Evolutionary conservation across 2,329 filamentous ascomycete genomes (phyloP).

Genomic region (Karstenula rhodostoma): DNA sequence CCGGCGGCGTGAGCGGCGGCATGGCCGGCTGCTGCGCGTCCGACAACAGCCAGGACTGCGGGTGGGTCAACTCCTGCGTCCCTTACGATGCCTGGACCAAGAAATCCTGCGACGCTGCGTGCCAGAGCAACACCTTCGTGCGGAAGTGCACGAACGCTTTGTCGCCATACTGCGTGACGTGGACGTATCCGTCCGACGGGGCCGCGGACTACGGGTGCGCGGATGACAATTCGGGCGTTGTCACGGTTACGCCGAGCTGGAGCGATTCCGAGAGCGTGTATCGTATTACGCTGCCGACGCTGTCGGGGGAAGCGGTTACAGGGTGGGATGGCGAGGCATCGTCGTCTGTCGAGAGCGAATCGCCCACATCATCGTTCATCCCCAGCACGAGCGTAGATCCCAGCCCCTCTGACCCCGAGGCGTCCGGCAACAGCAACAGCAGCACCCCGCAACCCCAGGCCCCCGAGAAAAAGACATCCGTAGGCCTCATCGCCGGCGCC

Average conservation of each 20-base stretch:
- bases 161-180: conserved; percentile 37
- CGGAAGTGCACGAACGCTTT: conserved; percentile 31
- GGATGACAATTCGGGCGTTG: conserved; percentile 18
- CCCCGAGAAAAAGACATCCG: conserved; percentile 24
- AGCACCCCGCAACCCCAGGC: conserved; percentile 9
- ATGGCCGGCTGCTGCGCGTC: conserved; percentile 41
- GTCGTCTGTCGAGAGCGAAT: conserved; percentile 1
- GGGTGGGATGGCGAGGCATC: conserved; percentile 13
- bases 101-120: conserved; percentile 26
- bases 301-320: conserved; percentile 26
- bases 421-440: background rate
- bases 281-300: conserved; percentile 28
- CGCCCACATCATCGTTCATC: background rate
- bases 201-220: conserved; percentile 36
- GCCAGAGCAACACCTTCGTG: conserved; percentile 31
- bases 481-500: conserved; percentile 32
- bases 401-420: background rate
- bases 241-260: conserved; percentile 27
- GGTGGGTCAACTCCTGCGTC: conserved; percentile 38
- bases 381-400: conserved; percentile 4
- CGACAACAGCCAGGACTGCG: conserved; percentile 31
- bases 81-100: conserved; percentile 27
- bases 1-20: conserved; percentile 22
- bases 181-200: conserved; percentile 33
- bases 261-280: conserved; percentile 20